These are phyloP conservation scores for Pleurotus tuber-regium DNA, from an alignment of 768 basidiomycete species.

Conservation along the genomic window DNA sequence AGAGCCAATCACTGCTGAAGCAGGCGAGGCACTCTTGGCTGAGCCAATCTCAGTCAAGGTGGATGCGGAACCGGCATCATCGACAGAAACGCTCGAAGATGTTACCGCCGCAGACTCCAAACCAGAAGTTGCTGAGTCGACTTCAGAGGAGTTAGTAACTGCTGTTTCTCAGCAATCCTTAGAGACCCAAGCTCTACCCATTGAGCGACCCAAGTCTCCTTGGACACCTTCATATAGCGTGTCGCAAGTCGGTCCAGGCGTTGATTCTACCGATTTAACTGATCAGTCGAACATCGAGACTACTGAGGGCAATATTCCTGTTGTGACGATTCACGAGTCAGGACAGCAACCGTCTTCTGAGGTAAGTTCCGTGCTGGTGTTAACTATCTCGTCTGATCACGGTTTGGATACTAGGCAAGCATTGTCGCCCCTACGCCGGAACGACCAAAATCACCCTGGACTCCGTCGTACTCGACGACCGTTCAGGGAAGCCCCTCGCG, in stretches of 20 bases:
- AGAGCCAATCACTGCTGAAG: too few species aligned
- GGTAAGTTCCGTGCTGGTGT: too few species aligned
- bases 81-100: not conserved
- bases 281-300: too few species aligned
- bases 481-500: constrained; percentile 26
- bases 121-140: not conserved
- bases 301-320: not conserved
- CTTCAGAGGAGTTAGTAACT: not conserved
- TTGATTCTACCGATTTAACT: too few species aligned
- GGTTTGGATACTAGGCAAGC: too few species aligned
- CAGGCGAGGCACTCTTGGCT: not conserved
- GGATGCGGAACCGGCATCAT: not conserved
- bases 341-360: too few species aligned
- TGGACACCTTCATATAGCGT: constrained; percentile 56
- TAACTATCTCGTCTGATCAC: too few species aligned
- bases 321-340: not conserved
- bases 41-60: not conserved
- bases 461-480: constrained; percentile 36
- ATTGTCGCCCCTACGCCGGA: constrained; percentile 9
- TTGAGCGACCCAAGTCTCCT: constrained; percentile 47
- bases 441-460: constrained; percentile 30
- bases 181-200: constrained; percentile 15
- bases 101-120: not conserved
- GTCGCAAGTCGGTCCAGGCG: constrained; percentile 31
- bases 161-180: too few species aligned